A percentile compares a stretch with the other conserved stretches of the same genome.
These are phyloP conservation scores for Ballota nigra DNA, from an alignment of 257 asterid species.

Conservation along the genomic window DNA sequence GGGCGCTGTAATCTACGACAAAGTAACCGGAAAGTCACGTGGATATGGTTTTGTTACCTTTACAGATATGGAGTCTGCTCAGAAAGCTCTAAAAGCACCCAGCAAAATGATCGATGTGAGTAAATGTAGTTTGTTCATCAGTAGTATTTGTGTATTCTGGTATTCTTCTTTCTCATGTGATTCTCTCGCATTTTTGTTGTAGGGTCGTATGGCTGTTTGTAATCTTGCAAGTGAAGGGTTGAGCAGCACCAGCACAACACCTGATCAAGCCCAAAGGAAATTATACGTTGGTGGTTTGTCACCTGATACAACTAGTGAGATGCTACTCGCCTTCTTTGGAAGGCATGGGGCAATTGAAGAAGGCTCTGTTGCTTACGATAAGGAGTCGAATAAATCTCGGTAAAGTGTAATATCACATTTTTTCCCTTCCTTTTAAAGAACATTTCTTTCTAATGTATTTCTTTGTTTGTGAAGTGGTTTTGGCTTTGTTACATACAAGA, in stretches of 20 bases:
- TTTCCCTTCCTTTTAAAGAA: not conserved
- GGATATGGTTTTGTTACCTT: slow-evolving; percentile 80
- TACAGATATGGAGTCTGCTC: slow-evolving; percentile 76
- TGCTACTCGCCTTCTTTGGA: slow-evolving; percentile 55
- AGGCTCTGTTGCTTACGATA: slow-evolving; percentile 89
- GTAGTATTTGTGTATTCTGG: not conserved
- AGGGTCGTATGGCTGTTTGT: slow-evolving; percentile 95
- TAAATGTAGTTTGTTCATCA: not conserved
- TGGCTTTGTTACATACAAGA: slow-evolving; percentile 78
- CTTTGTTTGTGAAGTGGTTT: slow-evolving; percentile 57
- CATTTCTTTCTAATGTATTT: slow-evolving; percentile 27
- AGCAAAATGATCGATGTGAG: slow-evolving; percentile 81
- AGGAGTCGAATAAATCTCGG: slow-evolving; percentile 81
- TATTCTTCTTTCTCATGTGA: not conserved
- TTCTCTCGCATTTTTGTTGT: slow-evolving; percentile 22
- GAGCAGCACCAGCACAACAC: slow-evolving; percentile 46
- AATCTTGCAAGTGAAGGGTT: slow-evolving; percentile 79
- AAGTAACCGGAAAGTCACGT: slow-evolving; percentile 68
- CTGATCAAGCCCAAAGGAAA: slow-evolving; percentile 80
- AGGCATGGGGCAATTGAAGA: slow-evolving; percentile 84
- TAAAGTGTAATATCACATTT: slow-evolving; percentile 21
- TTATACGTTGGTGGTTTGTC: slow-evolving; percentile 75
- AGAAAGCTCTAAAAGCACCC: slow-evolving; percentile 66
- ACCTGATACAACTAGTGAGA: slow-evolving; percentile 77
- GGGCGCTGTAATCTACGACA: slow-evolving; percentile 76